Evolutionary conservation across 257 asterid species (phyloP).

Genomic region (Nicotiana paniculata): DNA sequence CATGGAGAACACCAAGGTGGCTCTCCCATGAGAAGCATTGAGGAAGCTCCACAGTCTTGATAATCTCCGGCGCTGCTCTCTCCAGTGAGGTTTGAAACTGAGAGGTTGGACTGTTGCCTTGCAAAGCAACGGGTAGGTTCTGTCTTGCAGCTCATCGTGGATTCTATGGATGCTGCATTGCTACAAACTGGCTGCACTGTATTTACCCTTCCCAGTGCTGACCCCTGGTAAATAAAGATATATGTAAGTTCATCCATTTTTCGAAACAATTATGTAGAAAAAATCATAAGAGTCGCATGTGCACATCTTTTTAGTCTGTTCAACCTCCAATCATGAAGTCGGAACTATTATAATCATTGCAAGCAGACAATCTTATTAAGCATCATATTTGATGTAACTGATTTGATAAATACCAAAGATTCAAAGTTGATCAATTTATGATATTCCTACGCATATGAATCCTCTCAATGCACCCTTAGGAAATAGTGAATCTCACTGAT

Average conservation of each 20-base stretch:
- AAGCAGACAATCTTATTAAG: background rate
- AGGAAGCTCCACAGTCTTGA: conserved; percentile 63
- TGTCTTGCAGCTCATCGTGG: conserved; percentile 70
- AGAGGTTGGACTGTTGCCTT: conserved; percentile 48
- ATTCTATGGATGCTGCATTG: conserved; percentile 77
- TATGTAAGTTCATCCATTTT: background rate
- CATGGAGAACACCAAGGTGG: conserved; percentile 67
- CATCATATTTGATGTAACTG: background rate
- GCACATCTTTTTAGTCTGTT: background rate
- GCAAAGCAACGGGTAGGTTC: conserved; percentile 60
- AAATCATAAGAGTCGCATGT: background rate
- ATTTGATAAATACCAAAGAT: background rate
- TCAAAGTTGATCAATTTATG: background rate
- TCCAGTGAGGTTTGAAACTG: conserved; percentile 67
- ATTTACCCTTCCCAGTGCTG: conserved; percentile 38
- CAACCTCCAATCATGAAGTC: background rate
- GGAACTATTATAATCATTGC: background rate
- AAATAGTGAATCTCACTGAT: background rate
- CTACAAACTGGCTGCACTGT: conserved; percentile 63
- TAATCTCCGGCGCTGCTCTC: conserved; percentile 58
- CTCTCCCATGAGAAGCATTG: conserved; percentile 52
- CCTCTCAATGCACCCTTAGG: background rate
- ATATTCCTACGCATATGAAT: background rate
- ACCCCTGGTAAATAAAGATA: conserved; percentile 34
- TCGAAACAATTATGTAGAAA: background rate